phyloP scores from a whole-genome alignment of 805 yeast species.

The Zygotorulaspora danielsina region DNA sequence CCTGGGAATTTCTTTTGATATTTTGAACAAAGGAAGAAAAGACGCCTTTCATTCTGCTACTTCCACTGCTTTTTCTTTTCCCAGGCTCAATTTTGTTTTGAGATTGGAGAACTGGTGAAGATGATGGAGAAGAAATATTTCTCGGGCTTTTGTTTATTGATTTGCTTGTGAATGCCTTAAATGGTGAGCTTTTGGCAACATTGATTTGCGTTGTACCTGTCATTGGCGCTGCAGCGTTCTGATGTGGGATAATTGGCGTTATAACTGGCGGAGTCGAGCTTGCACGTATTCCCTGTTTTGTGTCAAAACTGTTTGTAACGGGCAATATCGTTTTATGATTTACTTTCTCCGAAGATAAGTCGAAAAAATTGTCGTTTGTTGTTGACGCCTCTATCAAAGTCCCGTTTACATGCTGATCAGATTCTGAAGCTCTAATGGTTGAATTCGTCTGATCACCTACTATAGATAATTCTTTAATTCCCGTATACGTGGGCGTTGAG shows the following conservation, averaged over 20 bases:
- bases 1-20: slow-evolving; percentile 29
- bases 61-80: slow-evolving; percentile 39
- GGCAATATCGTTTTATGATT: slow-evolving; percentile 7
- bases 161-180: slow-evolving; percentile 11
- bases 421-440: slow-evolving; percentile 23
- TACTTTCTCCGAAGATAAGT: slow-evolving; percentile 11
- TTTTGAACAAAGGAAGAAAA: slow-evolving; percentile 44
- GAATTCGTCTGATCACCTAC: slow-evolving; percentile 27
- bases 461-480: slow-evolving; percentile 15
- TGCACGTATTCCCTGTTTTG: slow-evolving; percentile 5
- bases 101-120: slow-evolving; percentile 24
- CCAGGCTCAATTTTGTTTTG: slow-evolving; percentile 7
- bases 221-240: slow-evolving; percentile 9
- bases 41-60: slow-evolving; percentile 51
- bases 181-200: slow-evolving; percentile 10
- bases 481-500: slow-evolving; percentile 6
- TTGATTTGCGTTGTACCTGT: slow-evolving; percentile 7
- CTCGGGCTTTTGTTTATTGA: slow-evolving; percentile 16
- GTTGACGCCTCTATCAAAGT: slow-evolving; percentile 10
- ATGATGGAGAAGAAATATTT: slow-evolving; percentile 7
- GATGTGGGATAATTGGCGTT: slow-evolving; percentile 14
- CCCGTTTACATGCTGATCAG: slow-evolving; percentile 11
- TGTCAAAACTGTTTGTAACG: slow-evolving; percentile 3
- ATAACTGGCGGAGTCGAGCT: slow-evolving; percentile 6
- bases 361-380: slow-evolving; percentile 10